Evolutionary conservation across 1,284 basidiomycete genomes (phyloP).

Genomic region (Ceratobasidium sp.): DNA sequence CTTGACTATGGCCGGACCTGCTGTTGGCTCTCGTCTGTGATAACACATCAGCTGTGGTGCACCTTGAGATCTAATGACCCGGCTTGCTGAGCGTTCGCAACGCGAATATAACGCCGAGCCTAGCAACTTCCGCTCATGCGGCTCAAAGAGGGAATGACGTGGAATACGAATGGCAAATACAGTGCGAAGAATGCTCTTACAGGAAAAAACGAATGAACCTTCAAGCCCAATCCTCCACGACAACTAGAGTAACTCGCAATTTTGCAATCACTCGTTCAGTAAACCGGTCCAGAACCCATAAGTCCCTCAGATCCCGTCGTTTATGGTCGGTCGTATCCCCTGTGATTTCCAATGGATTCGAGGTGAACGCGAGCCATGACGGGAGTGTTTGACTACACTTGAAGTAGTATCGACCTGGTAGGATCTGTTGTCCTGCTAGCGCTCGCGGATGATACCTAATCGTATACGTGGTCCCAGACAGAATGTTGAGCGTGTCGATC

Average conservation of each 20-base stretch:
- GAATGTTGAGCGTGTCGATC: constrained; percentile 18
- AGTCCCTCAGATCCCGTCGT: constrained; percentile 27
- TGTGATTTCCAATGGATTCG: constrained; percentile 3
- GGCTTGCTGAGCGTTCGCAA: background rate
- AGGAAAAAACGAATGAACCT: background rate
- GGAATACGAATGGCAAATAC: constrained; percentile 13
- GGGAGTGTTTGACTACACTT: constrained; percentile 13
- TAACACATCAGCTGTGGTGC: background rate
- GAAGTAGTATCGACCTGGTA: constrained; percentile 6
- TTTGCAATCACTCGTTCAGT: constrained; percentile 21
- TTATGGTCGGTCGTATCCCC: constrained; percentile 19
- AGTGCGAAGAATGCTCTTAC: background rate
- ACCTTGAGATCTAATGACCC: background rate
- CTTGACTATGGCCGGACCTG: background rate
- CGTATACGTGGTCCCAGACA: background rate
- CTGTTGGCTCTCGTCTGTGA: background rate
- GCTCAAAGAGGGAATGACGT: background rate
- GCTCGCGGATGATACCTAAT: constrained; percentile 15
- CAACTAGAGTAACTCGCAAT: constrained; percentile 1
- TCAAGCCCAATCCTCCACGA: constrained; percentile 13
- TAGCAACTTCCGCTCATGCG: background rate
- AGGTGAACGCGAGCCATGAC: background rate
- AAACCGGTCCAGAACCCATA: constrained; percentile 13
- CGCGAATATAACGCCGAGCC: background rate
- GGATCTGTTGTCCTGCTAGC: background rate